These are phyloP conservation scores for Colletotrichum sp. DNA, from an alignment of 2,329 filamentous ascomycete genomes.

Conservation along the genomic window DNA sequence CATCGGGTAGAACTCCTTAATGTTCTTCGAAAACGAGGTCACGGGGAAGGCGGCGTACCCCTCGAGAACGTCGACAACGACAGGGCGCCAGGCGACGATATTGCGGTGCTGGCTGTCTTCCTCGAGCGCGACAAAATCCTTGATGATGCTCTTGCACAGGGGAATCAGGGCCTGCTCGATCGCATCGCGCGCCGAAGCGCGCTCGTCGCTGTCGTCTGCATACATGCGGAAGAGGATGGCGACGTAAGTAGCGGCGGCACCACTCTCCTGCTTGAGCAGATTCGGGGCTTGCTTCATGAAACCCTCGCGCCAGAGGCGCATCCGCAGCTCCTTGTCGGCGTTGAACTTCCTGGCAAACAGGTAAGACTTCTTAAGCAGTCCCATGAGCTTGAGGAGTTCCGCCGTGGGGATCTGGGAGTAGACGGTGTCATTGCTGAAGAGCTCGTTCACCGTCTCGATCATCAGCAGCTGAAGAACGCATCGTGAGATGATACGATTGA, in stretches of 20 bases:
- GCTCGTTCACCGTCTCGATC: constrained; percentile 98
- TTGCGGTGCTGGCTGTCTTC: constrained; percentile 97
- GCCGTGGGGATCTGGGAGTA: constrained; percentile 91
- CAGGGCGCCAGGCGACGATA: constrained; percentile 94
- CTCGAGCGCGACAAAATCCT: constrained; percentile 83
- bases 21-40: constrained; percentile 79
- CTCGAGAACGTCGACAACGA: constrained; percentile 95
- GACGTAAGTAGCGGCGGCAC: constrained; percentile 92
- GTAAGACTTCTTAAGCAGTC: constrained; percentile 92
- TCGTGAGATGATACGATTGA: constrained; percentile 99
- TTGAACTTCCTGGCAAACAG: constrained; percentile 98
- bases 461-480: constrained; percentile 97
- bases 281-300: constrained; percentile 99
- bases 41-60: constrained; percentile 86
- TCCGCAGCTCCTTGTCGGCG: constrained; percentile 92
- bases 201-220: constrained; percentile 83
- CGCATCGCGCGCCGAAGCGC: constrained; percentile 77
- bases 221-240: constrained; percentile 98
- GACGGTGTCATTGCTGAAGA: constrained; percentile 96
- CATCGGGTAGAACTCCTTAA: constrained; percentile 85
- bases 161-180: constrained; percentile 93
- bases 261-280: constrained; percentile 93
- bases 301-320: constrained; percentile 93
- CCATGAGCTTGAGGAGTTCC: constrained; percentile 92
- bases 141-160: constrained; percentile 92